Base-by-base conservation (phyloP, 495 filamentous ascomycete genomes). In the Penicillium waksmanii region DNA sequence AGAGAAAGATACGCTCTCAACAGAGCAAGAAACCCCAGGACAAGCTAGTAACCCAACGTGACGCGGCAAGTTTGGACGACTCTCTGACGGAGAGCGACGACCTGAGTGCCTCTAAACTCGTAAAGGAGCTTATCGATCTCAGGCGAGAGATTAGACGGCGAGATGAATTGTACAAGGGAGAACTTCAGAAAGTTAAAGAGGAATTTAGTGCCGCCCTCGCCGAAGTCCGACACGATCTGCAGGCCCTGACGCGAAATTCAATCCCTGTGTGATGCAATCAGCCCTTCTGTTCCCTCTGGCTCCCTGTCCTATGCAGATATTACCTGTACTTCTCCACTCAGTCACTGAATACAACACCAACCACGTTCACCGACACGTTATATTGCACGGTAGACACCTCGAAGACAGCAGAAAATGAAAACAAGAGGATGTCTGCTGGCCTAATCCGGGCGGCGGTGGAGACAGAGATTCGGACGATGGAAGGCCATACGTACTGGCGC, bases 361-460 rank as follows among this genome's bases (percentile, higher is more conserved):
- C 64, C 47, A 63, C 55, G 0, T 61, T 63, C 51, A 66, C 64
- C 54, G 64, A 66, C 33, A 64, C 61, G 2, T 34, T 66, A 1
- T 65, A 68, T 35, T 69, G 64, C 50, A 66, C 58, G 13, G 62
- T 66, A 44, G 61, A 69, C 44, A 69, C 64, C 53, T 66, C 67
- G 33, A 63, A 51, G 46, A 68, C 67, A 62, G 11, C 48, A 35
- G 62, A 64, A 21, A 64, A 34, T 34, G 68, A 66, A 42, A 68
- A 52, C 25, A 57, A 58, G 19, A 69, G 52, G 61, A 35, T n/a
- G 33, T 61, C 61, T 12, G 60, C 64, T 35, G 65, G 65, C 23
- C 33, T 57, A 48, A 66, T 74, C 60, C 47, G 71, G 58, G 57
- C 67, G 19, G 31, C 63, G 35, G 55, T 71, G 7, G 65, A 74